phyloP scores from a whole-genome alignment of 169 alveolate species.

The Theileria annulata region DNA sequence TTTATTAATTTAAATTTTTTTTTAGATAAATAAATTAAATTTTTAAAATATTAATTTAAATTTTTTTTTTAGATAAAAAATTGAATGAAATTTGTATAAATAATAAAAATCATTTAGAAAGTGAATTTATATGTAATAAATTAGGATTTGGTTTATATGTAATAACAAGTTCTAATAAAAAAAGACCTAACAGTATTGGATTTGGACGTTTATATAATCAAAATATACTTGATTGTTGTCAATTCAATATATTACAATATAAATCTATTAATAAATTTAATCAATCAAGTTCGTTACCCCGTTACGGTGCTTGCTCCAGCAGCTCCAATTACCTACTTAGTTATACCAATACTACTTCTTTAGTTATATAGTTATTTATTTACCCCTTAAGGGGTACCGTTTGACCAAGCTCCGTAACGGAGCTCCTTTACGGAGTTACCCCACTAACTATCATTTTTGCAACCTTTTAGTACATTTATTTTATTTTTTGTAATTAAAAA shows the following conservation, averaged over 20 bases:
- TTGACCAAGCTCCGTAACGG: too few species aligned
- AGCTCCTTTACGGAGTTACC: too few species aligned
- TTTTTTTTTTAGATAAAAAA: neutral
- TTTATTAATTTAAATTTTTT: neutral
- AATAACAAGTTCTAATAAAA: conserved; percentile 60
- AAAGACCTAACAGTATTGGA: conserved; percentile 57
- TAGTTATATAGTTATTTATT: too few species aligned
- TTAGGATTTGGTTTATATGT: conserved; percentile 58
- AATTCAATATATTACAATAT: conserved; percentile 27
- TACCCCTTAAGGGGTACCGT: too few species aligned
- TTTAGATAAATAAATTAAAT: neutral
- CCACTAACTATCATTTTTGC: too few species aligned
- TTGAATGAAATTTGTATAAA: conserved; percentile 22
- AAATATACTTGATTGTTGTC: conserved; percentile 46
- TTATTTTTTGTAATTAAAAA: too few species aligned
- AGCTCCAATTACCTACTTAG: too few species aligned
- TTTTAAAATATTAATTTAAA: neutral
- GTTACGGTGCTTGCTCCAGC: too few species aligned
- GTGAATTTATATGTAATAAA: conserved; percentile 38
- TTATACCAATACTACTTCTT: too few species aligned
- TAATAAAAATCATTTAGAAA: conserved; percentile 36
- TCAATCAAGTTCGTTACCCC: too few species aligned
- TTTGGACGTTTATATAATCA: conserved; percentile 56
- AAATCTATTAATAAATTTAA: conserved; percentile 27
- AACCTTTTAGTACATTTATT: too few species aligned